Evolutionary conservation across 2,329 filamentous ascomycete genomes (phyloP).

Genomic region (Aspergillus hortae): DNA sequence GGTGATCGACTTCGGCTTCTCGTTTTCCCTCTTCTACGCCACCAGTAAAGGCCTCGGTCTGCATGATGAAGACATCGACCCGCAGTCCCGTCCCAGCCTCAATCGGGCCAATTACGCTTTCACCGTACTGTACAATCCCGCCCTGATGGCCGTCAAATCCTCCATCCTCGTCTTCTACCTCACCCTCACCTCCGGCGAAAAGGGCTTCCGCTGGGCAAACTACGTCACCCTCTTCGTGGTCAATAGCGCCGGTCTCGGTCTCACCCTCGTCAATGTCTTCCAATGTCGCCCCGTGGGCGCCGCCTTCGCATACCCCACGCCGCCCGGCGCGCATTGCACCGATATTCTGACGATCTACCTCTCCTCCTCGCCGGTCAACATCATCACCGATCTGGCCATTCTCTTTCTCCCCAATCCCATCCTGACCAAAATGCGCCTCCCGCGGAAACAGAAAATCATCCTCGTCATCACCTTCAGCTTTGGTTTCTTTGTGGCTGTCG

Average conservation of each 20-base stretch:
- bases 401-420: conserved; percentile 85
- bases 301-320: conserved; percentile 56
- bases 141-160: conserved; percentile 85
- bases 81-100: conserved; percentile 27
- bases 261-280: conserved; percentile 83
- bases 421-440: conserved; percentile 79
- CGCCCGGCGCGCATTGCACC: conserved; percentile 50
- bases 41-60: conserved; percentile 43
- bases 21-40: conserved; percentile 44
- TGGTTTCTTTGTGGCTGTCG: conserved; percentile 80
- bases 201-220: conserved; percentile 75
- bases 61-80: conserved; percentile 36
- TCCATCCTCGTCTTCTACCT: conserved; percentile 92
- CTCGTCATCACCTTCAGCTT: conserved; percentile 81
- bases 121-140: conserved; percentile 69
- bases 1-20: conserved; percentile 46
- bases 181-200: conserved; percentile 73
- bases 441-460: conserved; percentile 81
- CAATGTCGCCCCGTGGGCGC: conserved; percentile 75
- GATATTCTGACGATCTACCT: conserved; percentile 64
- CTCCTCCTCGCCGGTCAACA: conserved; percentile 81
- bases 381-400: conserved; percentile 85
- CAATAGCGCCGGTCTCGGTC: conserved; percentile 70
- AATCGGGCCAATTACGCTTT: conserved; percentile 57
- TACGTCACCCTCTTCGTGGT: conserved; percentile 74